A percentile compares a stretch with the other conserved stretches of the same genome.
Evolutionary conservation across 2,329 filamentous ascomycete genomes (phyloP).

Genomic region (Ilyonectria robusta): DNA sequence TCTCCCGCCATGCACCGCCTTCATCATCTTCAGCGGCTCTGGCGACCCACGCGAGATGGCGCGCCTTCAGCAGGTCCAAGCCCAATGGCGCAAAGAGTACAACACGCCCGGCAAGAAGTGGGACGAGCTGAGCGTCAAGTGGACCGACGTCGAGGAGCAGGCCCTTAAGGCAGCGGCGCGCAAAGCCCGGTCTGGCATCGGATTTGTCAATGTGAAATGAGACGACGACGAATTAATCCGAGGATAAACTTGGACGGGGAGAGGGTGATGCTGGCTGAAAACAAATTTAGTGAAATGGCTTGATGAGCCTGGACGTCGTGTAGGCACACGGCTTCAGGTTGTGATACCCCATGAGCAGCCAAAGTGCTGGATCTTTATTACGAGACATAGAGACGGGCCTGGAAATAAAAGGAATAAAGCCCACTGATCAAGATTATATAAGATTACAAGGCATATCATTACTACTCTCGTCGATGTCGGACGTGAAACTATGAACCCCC

Average conservation of each 20-base stretch:
- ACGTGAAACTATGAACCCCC: slow-evolving; percentile 21
- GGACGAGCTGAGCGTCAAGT: slow-evolving; percentile 76
- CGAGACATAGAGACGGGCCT: slow-evolving; percentile 1
- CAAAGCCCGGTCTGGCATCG: slow-evolving; percentile 73
- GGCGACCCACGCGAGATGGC: slow-evolving; percentile 79
- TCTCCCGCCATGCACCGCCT: slow-evolving; percentile 75
- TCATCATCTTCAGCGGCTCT: slow-evolving; percentile 76
- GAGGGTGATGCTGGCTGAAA: not conserved
- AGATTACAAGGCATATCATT: slow-evolving; percentile 40
- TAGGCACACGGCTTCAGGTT: not conserved
- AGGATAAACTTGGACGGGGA: not conserved
- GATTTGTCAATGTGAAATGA: slow-evolving; percentile 76
- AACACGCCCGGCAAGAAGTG: slow-evolving; percentile 74
- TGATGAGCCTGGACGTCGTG: not conserved
- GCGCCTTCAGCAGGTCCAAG: slow-evolving; percentile 71
- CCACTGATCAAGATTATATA: slow-evolving; percentile 12
- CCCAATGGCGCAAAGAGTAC: slow-evolving; percentile 75
- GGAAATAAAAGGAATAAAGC: slow-evolving; percentile 1
- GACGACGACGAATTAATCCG: not conserved
- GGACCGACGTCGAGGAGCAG: slow-evolving; percentile 78
- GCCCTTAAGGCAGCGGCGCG: slow-evolving; percentile 70
- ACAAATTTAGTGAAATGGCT: not conserved
- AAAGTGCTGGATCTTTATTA: slow-evolving; percentile 10
- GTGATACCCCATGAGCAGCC: slow-evolving; percentile 20
- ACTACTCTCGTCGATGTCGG: slow-evolving; percentile 36